A percentile compares a stretch with the other conserved stretches of the same genome.
phyloP scores from a whole-genome alignment of 495 filamentous ascomycete species.

The Penicillium coprophilum region DNA sequence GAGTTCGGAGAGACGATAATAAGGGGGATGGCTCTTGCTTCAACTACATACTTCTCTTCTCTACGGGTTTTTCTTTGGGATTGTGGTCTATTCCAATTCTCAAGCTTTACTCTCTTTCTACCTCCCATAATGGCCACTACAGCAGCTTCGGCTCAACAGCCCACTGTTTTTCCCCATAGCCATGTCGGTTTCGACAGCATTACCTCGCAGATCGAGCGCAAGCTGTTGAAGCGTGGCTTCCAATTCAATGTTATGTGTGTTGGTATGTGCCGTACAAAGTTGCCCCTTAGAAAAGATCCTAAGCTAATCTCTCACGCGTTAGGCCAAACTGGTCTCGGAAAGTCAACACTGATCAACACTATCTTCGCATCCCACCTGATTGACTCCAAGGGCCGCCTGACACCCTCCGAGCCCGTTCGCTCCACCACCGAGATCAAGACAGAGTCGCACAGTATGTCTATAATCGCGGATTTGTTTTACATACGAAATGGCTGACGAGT shows the following conservation, averaged over 20 bases:
- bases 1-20: slow-evolving; percentile 38
- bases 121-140: slow-evolving; percentile 50
- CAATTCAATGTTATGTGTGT: slow-evolving; percentile 99
- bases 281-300: neutral
- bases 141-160: slow-evolving; percentile 46
- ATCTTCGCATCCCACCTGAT: slow-evolving; percentile 99
- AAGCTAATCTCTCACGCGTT: slow-evolving; percentile 8
- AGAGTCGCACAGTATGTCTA: slow-evolving; percentile 76
- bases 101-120: slow-evolving; percentile 2
- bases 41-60: slow-evolving; percentile 3
- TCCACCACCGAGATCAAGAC: slow-evolving; percentile 97
- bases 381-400: slow-evolving; percentile 92
- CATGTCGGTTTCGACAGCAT: slow-evolving; percentile 99
- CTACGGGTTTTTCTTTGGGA: slow-evolving; percentile 22
- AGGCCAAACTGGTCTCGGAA: slow-evolving; percentile 98
- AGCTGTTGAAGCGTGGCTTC: slow-evolving; percentile 98
- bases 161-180: slow-evolving; percentile 83
- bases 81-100: slow-evolving; percentile 20
- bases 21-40: slow-evolving; percentile 32
- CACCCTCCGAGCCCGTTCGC: slow-evolving; percentile 88
- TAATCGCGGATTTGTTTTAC: neutral
- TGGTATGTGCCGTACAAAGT: slow-evolving; percentile 60
- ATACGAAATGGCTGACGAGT: slow-evolving; percentile 19
- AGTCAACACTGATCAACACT: slow-evolving; percentile 99
- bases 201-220: slow-evolving; percentile 96